Base-by-base conservation (phyloP, 2,329 filamentous ascomycete genomes). In the Monosporascus sp. region DNA sequence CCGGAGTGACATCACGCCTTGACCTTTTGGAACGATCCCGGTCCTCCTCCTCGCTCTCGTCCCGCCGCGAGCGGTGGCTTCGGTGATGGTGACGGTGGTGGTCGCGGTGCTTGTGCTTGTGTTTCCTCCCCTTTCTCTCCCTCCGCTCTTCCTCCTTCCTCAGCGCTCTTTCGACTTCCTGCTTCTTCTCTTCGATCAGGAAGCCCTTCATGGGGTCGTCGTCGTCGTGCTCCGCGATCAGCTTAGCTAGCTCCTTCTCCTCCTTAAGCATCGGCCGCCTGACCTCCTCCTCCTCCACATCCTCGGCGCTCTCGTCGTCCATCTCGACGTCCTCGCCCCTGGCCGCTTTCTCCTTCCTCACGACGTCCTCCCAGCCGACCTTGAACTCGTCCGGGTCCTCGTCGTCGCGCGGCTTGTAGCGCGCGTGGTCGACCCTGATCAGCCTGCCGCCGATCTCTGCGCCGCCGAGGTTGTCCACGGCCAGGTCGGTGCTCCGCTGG, bases 141-240 rank as follows among this genome's bases (percentile, higher is more conserved):
- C 76, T 74, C 61, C 65, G 72, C 65, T 70, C 79, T 46, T 77
- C 76, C 49, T 79, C 67, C 60, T 72, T 79, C 57, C 77, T 76
- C 60, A 88, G 71, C 3, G 90, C 92, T 54, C 82, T 80, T 51
- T 88, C 84, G 14, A 96, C 82, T 68, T 96, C 90, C 67, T 90
- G 90, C 71, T 89, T 91, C 79, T 97, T 97, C 72, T 96, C 88
- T 58, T 93, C 83, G 49, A 97, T 84, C 58, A 97, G 68, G 63
- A 89, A 97, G 38, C 83, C 84, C 72, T 96, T 97, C 94, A 99
- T 99, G 0, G 94, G 94, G 68, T 99, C 94, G 56, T 97, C 93
- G 24, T 97, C 92, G 59, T 97, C 94, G 58, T 95, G 88, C 17
- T 93, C 85, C 51, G 81, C 75, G 50, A 95, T 83, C 52, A 97